Conservation (phyloP, 2,329 filamentous ascomycete species). For the Diaporthe velutina region DNA sequence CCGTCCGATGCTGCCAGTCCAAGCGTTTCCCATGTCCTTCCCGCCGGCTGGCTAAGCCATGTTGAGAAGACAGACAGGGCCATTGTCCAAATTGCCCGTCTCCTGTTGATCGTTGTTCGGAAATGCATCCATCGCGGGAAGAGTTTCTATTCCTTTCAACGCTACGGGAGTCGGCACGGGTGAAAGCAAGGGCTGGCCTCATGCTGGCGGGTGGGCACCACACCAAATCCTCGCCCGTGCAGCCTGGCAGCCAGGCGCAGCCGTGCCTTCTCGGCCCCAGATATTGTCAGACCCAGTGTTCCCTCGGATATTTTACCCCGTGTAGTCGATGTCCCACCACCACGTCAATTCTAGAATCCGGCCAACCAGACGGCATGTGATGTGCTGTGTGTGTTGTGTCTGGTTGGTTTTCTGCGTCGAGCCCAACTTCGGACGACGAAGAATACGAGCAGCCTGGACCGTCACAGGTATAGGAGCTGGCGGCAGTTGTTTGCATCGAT, state of each 20-base stretch:
- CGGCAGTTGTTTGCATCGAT: conserved; percentile 17
- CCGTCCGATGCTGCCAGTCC: neutral
- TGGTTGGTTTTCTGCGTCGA: neutral
- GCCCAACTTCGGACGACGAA: conserved; percentile 15
- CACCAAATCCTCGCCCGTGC: neutral
- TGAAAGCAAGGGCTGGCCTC: neutral
- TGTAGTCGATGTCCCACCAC: conserved; percentile 9
- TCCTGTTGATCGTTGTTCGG: conserved; percentile 18
- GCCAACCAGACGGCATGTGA: conserved; percentile 6
- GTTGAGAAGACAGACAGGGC: neutral
- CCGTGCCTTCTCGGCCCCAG: neutral
- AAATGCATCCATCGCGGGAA: neutral
- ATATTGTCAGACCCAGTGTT: conserved; percentile 20
- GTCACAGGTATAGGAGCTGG: conserved; percentile 13
- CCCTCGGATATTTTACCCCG: conserved; percentile 21
- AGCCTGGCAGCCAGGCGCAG: neutral
- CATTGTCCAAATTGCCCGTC: conserved; percentile 7
- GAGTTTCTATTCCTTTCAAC: neutral
- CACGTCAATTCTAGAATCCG: neutral
- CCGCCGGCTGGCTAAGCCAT: conserved; percentile 11
- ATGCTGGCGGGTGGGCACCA: neutral
- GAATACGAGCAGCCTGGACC: conserved; percentile 28
- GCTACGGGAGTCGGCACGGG: conserved; percentile 27
- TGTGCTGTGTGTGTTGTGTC: neutral
- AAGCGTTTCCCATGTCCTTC: neutral